Percentiles rank a stretch among this genome's conserved stretches.
Evolutionary conservation across 2,329 filamentous ascomycete species (phyloP).

Genomic region (Canariomyces notabilis): DNA sequence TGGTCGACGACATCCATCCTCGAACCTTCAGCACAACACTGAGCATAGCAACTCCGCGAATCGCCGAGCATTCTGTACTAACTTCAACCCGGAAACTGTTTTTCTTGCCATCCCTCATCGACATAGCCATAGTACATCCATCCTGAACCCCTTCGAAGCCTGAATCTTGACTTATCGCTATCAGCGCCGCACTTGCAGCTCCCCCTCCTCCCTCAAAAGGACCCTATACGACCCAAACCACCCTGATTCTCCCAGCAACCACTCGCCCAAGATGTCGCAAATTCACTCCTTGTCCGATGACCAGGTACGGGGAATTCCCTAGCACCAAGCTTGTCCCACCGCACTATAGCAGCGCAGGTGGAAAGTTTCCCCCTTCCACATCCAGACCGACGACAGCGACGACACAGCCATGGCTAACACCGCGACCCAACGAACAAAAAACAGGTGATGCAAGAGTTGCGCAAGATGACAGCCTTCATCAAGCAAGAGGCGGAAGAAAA

Average conservation of each 20-base stretch:
- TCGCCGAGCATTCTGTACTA: not conserved
- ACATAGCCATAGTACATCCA: no score
- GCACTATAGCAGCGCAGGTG: not conserved
- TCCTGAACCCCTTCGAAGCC: no score
- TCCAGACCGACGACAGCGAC: not conserved
- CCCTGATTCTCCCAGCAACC: slow-evolving; percentile 1
- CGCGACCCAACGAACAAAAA: not conserved
- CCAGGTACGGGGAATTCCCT: slow-evolving; percentile 57
- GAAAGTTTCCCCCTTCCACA: not conserved
- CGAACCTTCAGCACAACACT: not conserved
- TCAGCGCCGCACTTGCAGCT: not conserved
- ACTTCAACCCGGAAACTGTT: no score
- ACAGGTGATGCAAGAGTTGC: slow-evolving; percentile 94
- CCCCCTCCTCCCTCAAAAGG: not conserved
- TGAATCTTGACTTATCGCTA: no score
- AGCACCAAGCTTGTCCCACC: not conserved
- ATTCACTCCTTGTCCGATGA: slow-evolving; percentile 94
- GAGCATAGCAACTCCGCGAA: not conserved
- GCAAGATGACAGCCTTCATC: slow-evolving; percentile 99
- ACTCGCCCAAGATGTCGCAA: slow-evolving; percentile 72
- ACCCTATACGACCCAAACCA: not conserved
- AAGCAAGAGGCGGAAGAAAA: slow-evolving; percentile 97
- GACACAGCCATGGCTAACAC: slow-evolving; percentile 21
- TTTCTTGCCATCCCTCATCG: no score
- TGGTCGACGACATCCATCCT: slow-evolving; percentile 9